phyloP scores from a whole-genome alignment of 1,284 basidiomycete genomes.

The Clitocybe nebularis region DNA sequence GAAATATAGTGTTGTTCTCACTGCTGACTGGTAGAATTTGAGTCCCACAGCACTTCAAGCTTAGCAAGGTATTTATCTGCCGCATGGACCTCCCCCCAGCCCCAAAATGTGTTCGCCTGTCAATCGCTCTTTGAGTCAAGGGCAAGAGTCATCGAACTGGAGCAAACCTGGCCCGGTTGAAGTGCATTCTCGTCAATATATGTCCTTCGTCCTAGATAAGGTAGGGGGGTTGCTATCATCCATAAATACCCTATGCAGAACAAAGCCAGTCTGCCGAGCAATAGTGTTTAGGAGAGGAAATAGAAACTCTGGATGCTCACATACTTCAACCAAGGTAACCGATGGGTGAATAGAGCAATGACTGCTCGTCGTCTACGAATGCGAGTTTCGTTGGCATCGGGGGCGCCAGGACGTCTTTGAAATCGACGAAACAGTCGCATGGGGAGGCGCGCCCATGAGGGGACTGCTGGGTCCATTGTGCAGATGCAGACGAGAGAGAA shows the following conservation, averaged over 20 bases:
- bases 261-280: conserved; percentile 41
- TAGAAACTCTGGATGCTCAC: conserved; percentile 8
- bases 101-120: conserved; percentile 87
- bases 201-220: conserved; percentile 59
- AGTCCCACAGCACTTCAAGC: conserved; percentile 60
- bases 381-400: conserved; percentile 29
- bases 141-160: neutral
- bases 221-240: conserved; percentile 69
- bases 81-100: conserved; percentile 81
- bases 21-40: conserved; percentile 67
- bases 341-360: conserved; percentile 24
- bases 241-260: conserved; percentile 68
- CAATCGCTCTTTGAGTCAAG: neutral
- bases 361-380: conserved; percentile 37
- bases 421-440: neutral
- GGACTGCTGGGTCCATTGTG: neutral
- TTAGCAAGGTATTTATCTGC: conserved; percentile 76
- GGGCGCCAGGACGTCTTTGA: neutral
- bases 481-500: neutral
- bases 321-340: conserved; percentile 31
- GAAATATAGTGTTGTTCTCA: conserved; percentile 35
- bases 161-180: conserved; percentile 77
- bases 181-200: conserved; percentile 94
- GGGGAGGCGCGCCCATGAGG: neutral
- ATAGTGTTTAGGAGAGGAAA: conserved; percentile 1